Base-by-base conservation (phyloP, 2,329 filamentous ascomycete genomes). In the Colletotrichum sp. region DNA sequence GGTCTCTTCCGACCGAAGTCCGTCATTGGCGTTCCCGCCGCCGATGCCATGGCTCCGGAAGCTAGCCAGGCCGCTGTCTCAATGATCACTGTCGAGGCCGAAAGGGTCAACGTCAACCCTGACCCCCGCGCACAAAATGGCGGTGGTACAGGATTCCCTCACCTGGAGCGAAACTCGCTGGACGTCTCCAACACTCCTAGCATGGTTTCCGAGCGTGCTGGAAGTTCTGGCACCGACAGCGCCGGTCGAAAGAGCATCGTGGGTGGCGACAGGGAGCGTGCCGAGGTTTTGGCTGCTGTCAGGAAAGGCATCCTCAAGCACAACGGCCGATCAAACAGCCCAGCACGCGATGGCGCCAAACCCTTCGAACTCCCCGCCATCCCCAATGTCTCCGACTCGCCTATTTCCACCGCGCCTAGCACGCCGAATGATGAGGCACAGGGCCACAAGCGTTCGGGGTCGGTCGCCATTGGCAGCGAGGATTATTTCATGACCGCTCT, bases 281-380 rank as follows among this genome's bases (percentile, higher is more conserved):
- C 96, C 1, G 96, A 99, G 83, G 94, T 98, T 18, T 90, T 99
- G 59, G 95, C 96, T 24, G 95, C 96, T 8, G 95, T 99, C 64
- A 95, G 95, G 82, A 98, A 98, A 87, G 97, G 97, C 65, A 99
- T 99, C 66, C 86, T 99, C 71, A 99, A 99, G 87, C 95, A 96
- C 95, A 90, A 84, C 24, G 44, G 44, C n/a, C 39, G 76, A 26
- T 71, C 68, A 13, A 55, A 52, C 7, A 77, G 75, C 63, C 76
- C 77, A 21, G 71, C 72, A n/a, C 71, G 69, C 18, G 76, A 78
- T 10, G 72, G 69, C n/a, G 60, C 39, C 9, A 55, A 73, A 16
- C 64, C 67, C 52, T 77, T 73, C 34, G 72, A 91, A 69, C 85
- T 93, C 10, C 92, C 92, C 8, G 88, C 88, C 77, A 90, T 93